Percentiles rank a stretch among this genome's conserved stretches.
Conservation (phyloP, 768 basidiomycete genomes). For the Leccinellum albellum region DNA sequence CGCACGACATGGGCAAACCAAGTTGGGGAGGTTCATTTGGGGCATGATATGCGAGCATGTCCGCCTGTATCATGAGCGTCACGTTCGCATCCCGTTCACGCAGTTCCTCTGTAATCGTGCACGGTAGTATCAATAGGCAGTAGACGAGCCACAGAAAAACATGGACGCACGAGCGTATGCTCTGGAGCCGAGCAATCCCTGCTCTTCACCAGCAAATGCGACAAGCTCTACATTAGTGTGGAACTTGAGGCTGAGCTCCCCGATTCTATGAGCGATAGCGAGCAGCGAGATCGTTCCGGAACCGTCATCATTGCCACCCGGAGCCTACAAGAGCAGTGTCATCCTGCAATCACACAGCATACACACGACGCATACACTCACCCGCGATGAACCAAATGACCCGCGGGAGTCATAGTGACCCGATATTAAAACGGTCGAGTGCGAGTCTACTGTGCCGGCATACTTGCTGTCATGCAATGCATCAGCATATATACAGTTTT, state of each 20-base stretch:
- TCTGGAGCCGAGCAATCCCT: conserved; percentile 75
- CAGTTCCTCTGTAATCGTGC: conserved; percentile 47
- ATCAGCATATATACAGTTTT: background rate
- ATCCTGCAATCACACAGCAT: background rate
- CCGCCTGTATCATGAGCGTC: conserved; percentile 83
- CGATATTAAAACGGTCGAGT: conserved; percentile 69
- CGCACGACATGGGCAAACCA: conserved; percentile 69
- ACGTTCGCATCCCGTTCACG: conserved; percentile 58
- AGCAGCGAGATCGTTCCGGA: conserved; percentile 70
- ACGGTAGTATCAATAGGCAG: background rate
- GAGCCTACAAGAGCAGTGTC: conserved; percentile 21
- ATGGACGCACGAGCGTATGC: conserved; percentile 72
- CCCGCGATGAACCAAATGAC: conserved; percentile 72
- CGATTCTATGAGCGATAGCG: conserved; percentile 74
- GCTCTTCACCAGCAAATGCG: conserved; percentile 90
- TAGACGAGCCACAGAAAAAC: background rate
- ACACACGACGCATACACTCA: conserved; percentile 5
- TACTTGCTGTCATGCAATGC: conserved; percentile 43
- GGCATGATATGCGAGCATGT: conserved; percentile 86
- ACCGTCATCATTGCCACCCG: conserved; percentile 63
- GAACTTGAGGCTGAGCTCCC: conserved; percentile 63
- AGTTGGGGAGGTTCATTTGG: conserved; percentile 79
- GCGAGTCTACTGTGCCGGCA: conserved; percentile 36
- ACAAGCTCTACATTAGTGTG: conserved; percentile 74
- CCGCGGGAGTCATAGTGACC: conserved; percentile 93